Conservation (phyloP, 305 asterid genomes). For the Fraxinus sp. region DNA sequence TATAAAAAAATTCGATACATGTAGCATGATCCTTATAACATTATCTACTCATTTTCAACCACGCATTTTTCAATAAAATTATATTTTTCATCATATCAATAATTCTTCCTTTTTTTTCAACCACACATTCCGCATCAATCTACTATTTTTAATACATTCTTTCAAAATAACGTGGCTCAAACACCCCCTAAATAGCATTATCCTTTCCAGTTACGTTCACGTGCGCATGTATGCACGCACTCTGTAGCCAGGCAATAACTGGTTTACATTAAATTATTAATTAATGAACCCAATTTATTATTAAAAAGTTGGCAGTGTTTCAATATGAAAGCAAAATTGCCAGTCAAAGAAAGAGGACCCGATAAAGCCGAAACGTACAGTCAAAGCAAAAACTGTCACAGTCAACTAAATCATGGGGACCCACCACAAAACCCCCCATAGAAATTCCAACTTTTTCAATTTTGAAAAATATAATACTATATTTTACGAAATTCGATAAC, state of each 20-base stretch:
- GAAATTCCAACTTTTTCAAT: background rate
- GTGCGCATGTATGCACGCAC: conserved; percentile 20
- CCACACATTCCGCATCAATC: no score
- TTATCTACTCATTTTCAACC: no score
- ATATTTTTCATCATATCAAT: no score
- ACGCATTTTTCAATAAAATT: no score
- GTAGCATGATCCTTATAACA: no score
- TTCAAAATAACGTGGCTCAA: no score
- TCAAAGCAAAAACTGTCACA: conserved; percentile 29
- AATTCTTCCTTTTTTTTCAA: no score
- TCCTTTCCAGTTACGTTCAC: background rate
- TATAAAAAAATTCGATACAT: no score
- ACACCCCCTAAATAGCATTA: no score
- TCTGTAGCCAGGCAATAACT: background rate
- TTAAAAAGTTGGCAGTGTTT: no score
- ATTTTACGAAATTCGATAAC: background rate
- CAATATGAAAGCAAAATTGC: background rate
- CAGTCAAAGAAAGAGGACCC: conserved; percentile 32
- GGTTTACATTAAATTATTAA: background rate
- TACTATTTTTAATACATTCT: no score
- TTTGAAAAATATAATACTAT: background rate
- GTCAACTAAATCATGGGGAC: conserved; percentile 22
- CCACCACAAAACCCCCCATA: background rate
- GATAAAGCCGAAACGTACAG: conserved; percentile 22
- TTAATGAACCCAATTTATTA: background rate